Percentiles rank a stretch among this genome's conserved stretches.
These are phyloP conservation scores for Chrysanthemum makinoi DNA, from an alignment of 129 eudicot genomes.

Conservation along the genomic window DNA sequence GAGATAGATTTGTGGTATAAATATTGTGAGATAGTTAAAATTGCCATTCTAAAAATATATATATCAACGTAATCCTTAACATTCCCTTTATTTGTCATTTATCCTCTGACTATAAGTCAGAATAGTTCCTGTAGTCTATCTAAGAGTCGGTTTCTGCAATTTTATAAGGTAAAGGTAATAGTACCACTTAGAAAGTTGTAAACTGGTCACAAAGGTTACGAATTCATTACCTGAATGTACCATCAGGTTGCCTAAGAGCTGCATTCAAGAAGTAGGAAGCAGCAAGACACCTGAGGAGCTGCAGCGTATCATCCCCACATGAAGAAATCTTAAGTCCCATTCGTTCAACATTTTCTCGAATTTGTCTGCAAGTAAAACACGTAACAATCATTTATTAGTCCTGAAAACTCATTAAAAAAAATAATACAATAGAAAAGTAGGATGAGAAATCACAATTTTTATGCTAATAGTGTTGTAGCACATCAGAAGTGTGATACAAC, in stretches of 20 bases:
- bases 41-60: too few relatives aligned
- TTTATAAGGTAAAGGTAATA: too few relatives aligned
- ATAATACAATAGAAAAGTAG: slow-evolving; percentile 13
- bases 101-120: too few relatives aligned
- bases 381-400: neutral
- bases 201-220: slow-evolving; percentile 10
- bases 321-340: slow-evolving; percentile 82
- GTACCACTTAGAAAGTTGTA: neutral
- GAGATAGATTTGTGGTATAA: too few relatives aligned
- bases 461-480: neutral
- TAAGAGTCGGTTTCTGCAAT: too few relatives aligned
- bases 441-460: neutral
- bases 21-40: too few relatives aligned
- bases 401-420: slow-evolving; percentile 9
- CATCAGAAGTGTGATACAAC: slow-evolving; percentile 1
- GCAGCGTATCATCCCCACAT: slow-evolving; percentile 82
- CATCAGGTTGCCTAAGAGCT: slow-evolving; percentile 68
- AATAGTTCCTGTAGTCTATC: too few relatives aligned
- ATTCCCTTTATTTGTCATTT: too few relatives aligned
- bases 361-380: slow-evolving; percentile 59
- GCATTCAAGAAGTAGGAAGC: slow-evolving; percentile 92
- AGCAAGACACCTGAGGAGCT: slow-evolving; percentile 78
- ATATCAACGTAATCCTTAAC: too few relatives aligned
- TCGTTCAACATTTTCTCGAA: slow-evolving; percentile 63
- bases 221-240: slow-evolving; percentile 61